These are phyloP conservation scores for Gnetum montanum DNA, from an alignment of 75 land plant genomes.

Conservation along the genomic window DNA sequence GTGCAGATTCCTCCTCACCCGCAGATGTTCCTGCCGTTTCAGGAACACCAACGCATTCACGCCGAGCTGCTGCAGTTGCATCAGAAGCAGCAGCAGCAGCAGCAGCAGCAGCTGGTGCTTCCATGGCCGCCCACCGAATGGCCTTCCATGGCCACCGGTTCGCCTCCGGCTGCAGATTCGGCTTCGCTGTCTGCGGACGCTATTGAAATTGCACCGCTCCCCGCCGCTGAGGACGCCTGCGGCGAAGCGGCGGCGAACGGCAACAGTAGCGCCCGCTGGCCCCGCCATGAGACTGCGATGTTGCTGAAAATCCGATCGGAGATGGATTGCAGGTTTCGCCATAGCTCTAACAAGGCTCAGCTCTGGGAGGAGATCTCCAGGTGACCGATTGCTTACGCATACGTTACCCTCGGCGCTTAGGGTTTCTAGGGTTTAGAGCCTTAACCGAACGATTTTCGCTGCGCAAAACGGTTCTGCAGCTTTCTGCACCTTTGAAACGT, in stretches of 20 bases:
- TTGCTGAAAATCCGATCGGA: conserved; percentile 69
- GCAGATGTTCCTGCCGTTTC: conserved; percentile 14
- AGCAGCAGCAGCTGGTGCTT: conserved; percentile 10
- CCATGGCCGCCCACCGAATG: conserved; percentile 3
- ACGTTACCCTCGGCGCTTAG: neutral
- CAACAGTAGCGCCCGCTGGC: conserved; percentile 57
- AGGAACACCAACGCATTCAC: conserved; percentile 12
- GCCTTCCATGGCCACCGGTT: conserved; percentile 2
- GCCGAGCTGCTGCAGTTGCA: conserved; percentile 6
- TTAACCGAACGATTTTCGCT: too few species aligned
- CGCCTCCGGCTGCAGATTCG: neutral
- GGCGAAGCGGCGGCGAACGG: conserved; percentile 31
- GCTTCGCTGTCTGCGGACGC: neutral
- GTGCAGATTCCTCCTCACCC: conserved; percentile 12
- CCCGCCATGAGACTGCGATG: conserved; percentile 69
- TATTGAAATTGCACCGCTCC: neutral
- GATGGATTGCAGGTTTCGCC: conserved; percentile 64
- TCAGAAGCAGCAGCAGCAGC: conserved; percentile 11
- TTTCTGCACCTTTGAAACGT: neutral
- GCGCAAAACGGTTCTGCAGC: too few species aligned
- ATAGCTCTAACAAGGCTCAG: conserved; percentile 62
- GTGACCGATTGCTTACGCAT: conserved; percentile 17
- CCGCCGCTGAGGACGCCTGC: conserved; percentile 6
- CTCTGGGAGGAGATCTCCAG: conserved; percentile 92
- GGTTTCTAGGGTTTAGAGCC: neutral